Conservation (phyloP, 345 rosid species). For the Clausena lansium region DNA sequence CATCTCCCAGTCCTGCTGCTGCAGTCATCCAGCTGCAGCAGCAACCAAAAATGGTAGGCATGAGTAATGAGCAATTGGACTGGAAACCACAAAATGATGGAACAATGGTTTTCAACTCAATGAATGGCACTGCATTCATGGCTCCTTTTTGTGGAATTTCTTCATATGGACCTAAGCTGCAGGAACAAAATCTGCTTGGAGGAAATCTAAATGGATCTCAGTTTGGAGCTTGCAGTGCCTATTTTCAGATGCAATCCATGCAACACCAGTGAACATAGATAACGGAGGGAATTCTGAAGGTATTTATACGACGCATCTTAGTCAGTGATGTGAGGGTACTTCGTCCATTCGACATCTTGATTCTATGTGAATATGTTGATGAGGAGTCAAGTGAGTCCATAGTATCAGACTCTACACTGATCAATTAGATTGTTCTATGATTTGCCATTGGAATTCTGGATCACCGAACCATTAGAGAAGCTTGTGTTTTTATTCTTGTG, state of each 20-base stretch:
- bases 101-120: slow-evolving; percentile 36
- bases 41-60: slow-evolving; percentile 19
- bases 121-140: slow-evolving; percentile 30
- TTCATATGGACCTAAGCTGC: slow-evolving; percentile 51
- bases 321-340: slow-evolving; percentile 17
- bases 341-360: slow-evolving; percentile 14
- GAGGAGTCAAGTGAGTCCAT: slow-evolving; percentile 23
- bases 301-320: slow-evolving; percentile 17
- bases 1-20: slow-evolving; percentile 45
- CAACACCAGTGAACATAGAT: slow-evolving; percentile 34
- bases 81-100: slow-evolving; percentile 40
- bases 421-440: slow-evolving; percentile 29
- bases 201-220: slow-evolving; percentile 50
- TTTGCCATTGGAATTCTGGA: slow-evolving; percentile 29
- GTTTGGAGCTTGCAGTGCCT: slow-evolving; percentile 40
- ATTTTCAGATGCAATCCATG: slow-evolving; percentile 46
- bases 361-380: slow-evolving; percentile 38
- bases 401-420: slow-evolving; percentile 28
- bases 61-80: slow-evolving; percentile 27
- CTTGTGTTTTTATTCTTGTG: slow-evolving; percentile 17
- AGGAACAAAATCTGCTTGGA: slow-evolving; percentile 57
- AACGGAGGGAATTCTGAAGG: slow-evolving; percentile 17
- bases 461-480: slow-evolving; percentile 30
- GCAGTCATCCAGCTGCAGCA: slow-evolving; percentile 34
- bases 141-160: slow-evolving; percentile 55